These are phyloP conservation scores for Tricholoma hemisulphureum DNA, from an alignment of 768 basidiomycete species.

Conservation along the genomic window DNA sequence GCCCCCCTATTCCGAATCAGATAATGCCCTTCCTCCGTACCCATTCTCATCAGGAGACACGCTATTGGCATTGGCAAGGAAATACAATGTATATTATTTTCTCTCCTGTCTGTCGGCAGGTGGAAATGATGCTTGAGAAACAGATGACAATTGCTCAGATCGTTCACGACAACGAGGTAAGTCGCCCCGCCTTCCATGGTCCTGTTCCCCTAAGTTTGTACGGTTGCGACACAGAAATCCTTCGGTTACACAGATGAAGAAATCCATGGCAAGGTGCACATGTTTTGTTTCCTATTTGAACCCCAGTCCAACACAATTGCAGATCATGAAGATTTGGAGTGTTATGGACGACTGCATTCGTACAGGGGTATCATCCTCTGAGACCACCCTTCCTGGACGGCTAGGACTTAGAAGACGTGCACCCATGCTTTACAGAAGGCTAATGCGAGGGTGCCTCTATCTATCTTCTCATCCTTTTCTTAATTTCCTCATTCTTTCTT, in stretches of 20 bases:
- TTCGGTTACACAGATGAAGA: conserved; percentile 77
- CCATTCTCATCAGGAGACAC: conserved; percentile 78
- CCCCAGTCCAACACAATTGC: conserved; percentile 16
- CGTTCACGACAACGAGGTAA: conserved; percentile 86
- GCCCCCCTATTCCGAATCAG: background rate
- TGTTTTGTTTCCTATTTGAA: conserved; percentile 4
- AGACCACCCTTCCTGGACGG: conserved; percentile 84
- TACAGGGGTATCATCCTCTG: conserved; percentile 76
- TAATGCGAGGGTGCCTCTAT: conserved; percentile 76
- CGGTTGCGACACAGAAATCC: conserved; percentile 36
- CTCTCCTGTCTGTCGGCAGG: background rate
- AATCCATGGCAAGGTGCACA: conserved; percentile 65
- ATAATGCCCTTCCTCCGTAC: conserved; percentile 68
- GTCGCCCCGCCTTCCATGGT: background rate
- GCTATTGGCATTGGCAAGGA: conserved; percentile 71
- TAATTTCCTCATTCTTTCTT: background rate
- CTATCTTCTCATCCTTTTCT: background rate
- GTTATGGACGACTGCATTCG: conserved; percentile 94
- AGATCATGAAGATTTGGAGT: conserved; percentile 76
- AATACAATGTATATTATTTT: conserved; percentile 67
- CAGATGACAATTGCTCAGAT: conserved; percentile 94
- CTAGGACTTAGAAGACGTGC: conserved; percentile 77
- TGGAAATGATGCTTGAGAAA: background rate
- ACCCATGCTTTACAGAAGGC: conserved; percentile 82
- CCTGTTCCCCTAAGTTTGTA: background rate